Evolutionary conservation across 2,329 filamentous ascomycete species (phyloP).

Genomic region (Xylariaceae sp.): DNA sequence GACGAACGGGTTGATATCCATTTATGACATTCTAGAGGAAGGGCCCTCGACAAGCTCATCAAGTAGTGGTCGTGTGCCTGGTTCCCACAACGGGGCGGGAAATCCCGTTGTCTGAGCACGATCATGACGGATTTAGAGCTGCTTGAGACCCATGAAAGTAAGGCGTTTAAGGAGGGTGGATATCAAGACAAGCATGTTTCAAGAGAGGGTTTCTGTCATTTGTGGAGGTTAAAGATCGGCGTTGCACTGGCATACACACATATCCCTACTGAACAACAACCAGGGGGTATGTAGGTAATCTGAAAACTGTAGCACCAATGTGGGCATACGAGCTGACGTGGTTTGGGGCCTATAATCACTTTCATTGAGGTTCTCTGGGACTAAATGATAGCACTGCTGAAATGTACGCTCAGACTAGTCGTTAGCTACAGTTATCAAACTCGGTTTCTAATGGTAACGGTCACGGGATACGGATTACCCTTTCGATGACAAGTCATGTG

Average conservation of each 20-base stretch:
- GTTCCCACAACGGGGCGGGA: neutral
- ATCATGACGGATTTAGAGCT: neutral
- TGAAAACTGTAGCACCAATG: neutral
- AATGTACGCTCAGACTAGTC: neutral
- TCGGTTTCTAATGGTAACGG: neutral
- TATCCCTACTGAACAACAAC: neutral
- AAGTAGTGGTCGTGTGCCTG: neutral
- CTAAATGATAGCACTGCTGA: neutral
- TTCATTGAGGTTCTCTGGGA: neutral
- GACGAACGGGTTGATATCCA: constrained; percentile 21
- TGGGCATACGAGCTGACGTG: neutral
- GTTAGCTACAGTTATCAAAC: neutral
- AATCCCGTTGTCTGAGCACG: neutral
- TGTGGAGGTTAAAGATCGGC: neutral
- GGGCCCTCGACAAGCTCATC: constrained; percentile 6
- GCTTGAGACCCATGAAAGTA: neutral
- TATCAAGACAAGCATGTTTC: neutral
- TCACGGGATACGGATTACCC: neutral
- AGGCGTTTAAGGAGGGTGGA: constrained; percentile 1
- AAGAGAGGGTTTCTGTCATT: neutral
- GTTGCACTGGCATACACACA: neutral
- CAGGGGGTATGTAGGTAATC: neutral
- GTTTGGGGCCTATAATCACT: neutral
- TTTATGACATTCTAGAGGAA: constrained; percentile 23
- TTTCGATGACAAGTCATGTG: neutral